Evolutionary conservation across 2,329 filamentous ascomycete genomes (phyloP).

Genomic region (Colletotrichum lini): DNA sequence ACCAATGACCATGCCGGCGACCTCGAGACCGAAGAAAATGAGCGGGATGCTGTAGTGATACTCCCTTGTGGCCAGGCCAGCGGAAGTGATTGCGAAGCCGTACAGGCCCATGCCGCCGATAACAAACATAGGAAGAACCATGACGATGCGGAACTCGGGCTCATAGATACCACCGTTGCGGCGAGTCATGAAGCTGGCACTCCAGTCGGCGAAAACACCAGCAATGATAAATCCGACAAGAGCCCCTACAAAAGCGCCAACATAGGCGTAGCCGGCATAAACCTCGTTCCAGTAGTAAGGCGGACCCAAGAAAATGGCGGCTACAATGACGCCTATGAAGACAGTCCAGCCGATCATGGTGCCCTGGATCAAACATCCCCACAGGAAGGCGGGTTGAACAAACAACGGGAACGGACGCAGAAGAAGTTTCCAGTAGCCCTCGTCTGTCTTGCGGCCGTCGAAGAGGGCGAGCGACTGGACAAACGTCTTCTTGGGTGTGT

Average conservation of each 20-base stretch:
- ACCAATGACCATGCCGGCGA: conserved; percentile 92
- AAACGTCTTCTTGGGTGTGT: conserved; percentile 70
- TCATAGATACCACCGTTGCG: conserved; percentile 88
- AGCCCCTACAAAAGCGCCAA: conserved; percentile 87
- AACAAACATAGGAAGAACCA: conserved; percentile 86
- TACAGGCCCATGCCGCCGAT: conserved; percentile 85
- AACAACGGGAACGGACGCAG: conserved; percentile 87
- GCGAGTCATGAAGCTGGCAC: conserved; percentile 78
- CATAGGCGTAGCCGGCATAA: conserved; percentile 88
- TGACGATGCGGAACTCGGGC: conserved; percentile 88
- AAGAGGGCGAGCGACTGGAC: conserved; percentile 76
- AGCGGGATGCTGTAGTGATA: conserved; percentile 83
- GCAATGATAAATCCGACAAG: conserved; percentile 83
- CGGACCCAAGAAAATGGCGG: conserved; percentile 84
- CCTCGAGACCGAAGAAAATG: conserved; percentile 86
- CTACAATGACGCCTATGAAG: conserved; percentile 87
- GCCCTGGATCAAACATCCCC: conserved; percentile 85
- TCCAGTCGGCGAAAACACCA: conserved; percentile 81
- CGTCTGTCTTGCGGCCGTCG: conserved; percentile 85
- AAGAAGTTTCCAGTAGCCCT: conserved; percentile 76
- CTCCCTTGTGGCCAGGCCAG: conserved; percentile 65
- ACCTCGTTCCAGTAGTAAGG: conserved; percentile 87
- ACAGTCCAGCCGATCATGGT: conserved; percentile 96
- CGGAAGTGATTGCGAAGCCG: conserved; percentile 84
- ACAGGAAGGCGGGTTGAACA: conserved; percentile 87